Conservation (phyloP, 2,329 filamentous ascomycete species). For the Fusarium luffae region DNA sequence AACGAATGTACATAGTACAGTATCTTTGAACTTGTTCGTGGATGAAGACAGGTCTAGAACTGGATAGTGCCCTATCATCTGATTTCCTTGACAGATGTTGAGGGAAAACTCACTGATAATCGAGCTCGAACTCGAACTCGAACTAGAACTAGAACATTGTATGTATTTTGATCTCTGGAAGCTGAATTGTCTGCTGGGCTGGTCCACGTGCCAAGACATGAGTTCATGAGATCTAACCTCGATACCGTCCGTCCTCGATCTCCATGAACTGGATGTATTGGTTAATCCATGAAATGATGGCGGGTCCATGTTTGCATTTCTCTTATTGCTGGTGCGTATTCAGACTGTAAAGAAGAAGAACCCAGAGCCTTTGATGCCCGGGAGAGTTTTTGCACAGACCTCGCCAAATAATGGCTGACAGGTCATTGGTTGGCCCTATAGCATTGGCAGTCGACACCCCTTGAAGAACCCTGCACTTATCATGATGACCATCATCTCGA, state of each 20-base stretch:
- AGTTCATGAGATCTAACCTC: slow-evolving; percentile 1
- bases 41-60: background rate
- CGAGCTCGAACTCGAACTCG: too few species aligned
- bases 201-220: slow-evolving; percentile 14
- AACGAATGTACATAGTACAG: background rate
- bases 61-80: background rate
- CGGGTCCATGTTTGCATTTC: background rate
- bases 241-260: background rate
- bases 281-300: background rate
- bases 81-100: background rate
- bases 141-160: background rate
- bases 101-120: background rate
- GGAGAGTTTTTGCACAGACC: slow-evolving; percentile 1
- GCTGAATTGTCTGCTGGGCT: background rate
- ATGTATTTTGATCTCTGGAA: background rate
- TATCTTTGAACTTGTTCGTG: background rate
- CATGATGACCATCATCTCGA: slow-evolving; percentile 20
- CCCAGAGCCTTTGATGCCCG: background rate
- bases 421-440: slow-evolving; percentile 37
- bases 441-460: slow-evolving; percentile 31
- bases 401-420: background rate
- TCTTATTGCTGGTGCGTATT: background rate
- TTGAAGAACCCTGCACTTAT: slow-evolving; percentile 25
- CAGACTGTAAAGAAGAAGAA: background rate
- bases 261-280: background rate